Evolutionary conservation across 2,329 filamentous ascomycete species (phyloP).

Genomic region (Lasiodiplodia hormozganensis): DNA sequence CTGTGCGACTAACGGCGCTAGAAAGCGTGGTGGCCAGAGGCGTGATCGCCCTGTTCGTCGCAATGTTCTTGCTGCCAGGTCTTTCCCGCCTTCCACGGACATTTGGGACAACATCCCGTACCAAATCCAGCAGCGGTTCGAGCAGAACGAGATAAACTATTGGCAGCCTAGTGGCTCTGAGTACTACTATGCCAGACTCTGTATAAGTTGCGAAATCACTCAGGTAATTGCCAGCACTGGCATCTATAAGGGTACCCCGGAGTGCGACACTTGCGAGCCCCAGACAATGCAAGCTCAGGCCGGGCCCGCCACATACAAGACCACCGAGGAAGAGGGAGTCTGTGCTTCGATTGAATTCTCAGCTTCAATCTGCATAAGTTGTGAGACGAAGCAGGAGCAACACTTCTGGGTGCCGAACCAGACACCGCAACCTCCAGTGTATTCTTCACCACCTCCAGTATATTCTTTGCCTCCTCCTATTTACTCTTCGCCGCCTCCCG

Average conservation of each 20-base stretch:
- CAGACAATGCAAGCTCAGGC: constrained; percentile 14
- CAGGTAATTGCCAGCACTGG: not conserved
- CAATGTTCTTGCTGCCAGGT: not conserved
- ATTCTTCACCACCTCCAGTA: not conserved
- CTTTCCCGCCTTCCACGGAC: not conserved
- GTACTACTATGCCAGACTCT: constrained; percentile 16
- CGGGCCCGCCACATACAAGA: not conserved
- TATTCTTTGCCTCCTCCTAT: not conserved
- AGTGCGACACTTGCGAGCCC: constrained; percentile 4
- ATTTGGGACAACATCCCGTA: not conserved
- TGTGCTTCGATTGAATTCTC: constrained; percentile 1
- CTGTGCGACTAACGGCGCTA: not conserved
- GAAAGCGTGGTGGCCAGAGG: too few species aligned
- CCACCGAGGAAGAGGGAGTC: not conserved
- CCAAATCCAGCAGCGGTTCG: not conserved
- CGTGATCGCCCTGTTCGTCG: too few species aligned
- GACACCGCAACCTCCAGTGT: not conserved
- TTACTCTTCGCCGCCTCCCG: too few species aligned
- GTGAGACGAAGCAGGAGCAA: not conserved
- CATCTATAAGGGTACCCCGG: not conserved
- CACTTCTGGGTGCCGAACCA: constrained; percentile 17
- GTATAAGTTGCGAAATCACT: not conserved
- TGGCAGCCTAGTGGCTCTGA: constrained; percentile 3
- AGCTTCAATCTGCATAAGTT: not conserved
- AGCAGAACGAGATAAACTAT: constrained; percentile 13